Evolutionary conservation across 129 eudicot genomes (phyloP), one percentile per base, ranked within the genome.

Genomic region (Chrysanthemum makinoi): DNA sequence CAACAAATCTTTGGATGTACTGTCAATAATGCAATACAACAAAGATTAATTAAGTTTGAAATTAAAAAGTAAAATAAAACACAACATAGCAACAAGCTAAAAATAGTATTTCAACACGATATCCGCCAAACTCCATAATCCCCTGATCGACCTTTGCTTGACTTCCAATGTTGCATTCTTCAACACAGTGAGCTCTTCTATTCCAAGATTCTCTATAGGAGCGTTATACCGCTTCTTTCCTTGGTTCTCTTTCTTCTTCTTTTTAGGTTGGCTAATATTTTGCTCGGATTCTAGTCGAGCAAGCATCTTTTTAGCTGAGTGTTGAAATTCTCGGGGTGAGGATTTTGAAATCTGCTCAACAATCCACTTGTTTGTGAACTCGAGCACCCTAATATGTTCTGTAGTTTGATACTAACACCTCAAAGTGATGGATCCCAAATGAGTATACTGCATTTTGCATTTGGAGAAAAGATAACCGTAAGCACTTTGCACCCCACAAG

Each of bases 381-480:
- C 5, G 59, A 14, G 68, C 64, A 50, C 28, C 60, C 15, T 77
- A 72, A 52, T 48, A 30, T 65, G 70, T 0, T 49, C 57, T 0
- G 69, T 60, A 82, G 3, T 82, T 69, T 48, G 76, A 50, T 9
- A 79, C 17, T 6, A 80, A 39, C 0, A 62, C 17, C 1, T 80
- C 76, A n/a, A 4, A 81, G 85, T 30, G 14, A 22, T 7, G 95
- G 95, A 64, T 78, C 9, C 95, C 91, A 33, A 79, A 90, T 4
- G 89, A 81, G 62, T 67, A 80, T 30, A 30, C 35, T 2, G 72
- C n/a, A 79, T 47, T 85, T 50, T 12, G 12, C 30, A 0, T 67
- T 81, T 14, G 84, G 87, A 2, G 87, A 86, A 47, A 86, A 74
- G 13, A 82, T 77, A 28, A 82, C n/a, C n/a, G n/a, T 53, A 5